Percentiles rank a stretch among this genome's conserved stretches.
Conservation (phyloP, 208 protist species). For the Leishmania mexicana region DNA sequence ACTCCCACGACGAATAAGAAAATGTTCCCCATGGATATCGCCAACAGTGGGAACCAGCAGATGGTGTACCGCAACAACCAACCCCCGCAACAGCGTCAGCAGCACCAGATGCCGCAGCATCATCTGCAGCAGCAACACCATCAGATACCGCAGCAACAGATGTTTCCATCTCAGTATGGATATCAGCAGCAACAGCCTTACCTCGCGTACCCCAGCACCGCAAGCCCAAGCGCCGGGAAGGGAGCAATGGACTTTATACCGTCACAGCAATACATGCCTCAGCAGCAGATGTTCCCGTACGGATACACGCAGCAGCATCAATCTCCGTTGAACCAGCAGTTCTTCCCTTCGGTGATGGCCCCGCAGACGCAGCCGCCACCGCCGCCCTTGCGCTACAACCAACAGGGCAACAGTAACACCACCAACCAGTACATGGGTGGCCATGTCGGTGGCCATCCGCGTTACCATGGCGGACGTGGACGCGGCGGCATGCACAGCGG, state of each 20-base stretch:
- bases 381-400: constrained; percentile 23
- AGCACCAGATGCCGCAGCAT: constrained; percentile 25
- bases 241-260: constrained; percentile 20
- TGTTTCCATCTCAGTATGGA: constrained; percentile 15
- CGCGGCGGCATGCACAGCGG: constrained; percentile 25
- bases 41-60: constrained; percentile 36
- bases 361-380: constrained; percentile 16
- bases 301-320: constrained; percentile 24
- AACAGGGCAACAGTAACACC: constrained; percentile 33
- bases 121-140: constrained; percentile 19
- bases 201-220: constrained; percentile 23
- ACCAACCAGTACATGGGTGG: constrained; percentile 25
- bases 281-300: constrained; percentile 38
- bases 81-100: constrained; percentile 13
- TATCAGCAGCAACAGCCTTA: constrained; percentile 26
- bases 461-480: constrained; percentile 20
- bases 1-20: neutral
- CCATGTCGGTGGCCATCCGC: neutral
- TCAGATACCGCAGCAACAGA: constrained; percentile 23
- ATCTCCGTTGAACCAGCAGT: constrained; percentile 19
- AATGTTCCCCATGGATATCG: constrained; percentile 45
- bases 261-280: constrained; percentile 25
- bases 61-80: constrained; percentile 42
- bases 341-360: constrained; percentile 1
- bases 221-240: constrained; percentile 13